These are phyloP conservation scores for Periglandula ipomoeae DNA, from an alignment of 2,329 filamentous ascomycete species.

Conservation along the genomic window DNA sequence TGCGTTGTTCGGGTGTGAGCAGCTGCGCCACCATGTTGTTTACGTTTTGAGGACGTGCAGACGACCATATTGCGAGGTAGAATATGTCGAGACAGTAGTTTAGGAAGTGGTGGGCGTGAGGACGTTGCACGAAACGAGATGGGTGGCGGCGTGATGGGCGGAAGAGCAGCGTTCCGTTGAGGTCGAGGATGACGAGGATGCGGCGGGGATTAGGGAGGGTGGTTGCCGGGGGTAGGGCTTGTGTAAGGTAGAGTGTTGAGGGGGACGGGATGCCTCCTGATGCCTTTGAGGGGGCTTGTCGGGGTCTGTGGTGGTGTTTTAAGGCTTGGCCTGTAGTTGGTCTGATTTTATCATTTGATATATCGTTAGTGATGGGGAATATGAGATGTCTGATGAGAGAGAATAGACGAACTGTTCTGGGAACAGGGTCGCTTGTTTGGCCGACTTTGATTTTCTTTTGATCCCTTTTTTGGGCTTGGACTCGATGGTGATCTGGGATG, in stretches of 20 bases:
- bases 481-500: not conserved
- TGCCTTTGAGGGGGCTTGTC: slow-evolving; percentile 20
- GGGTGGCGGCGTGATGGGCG: slow-evolving; percentile 46
- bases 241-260: slow-evolving; percentile 48
- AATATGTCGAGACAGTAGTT: slow-evolving; percentile 66
- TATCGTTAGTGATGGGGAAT: not conserved
- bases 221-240: slow-evolving; percentile 36
- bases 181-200: slow-evolving; percentile 77
- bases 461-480: not conserved
- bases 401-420: not conserved
- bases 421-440: not conserved
- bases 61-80: slow-evolving; percentile 84
- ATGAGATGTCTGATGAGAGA: not conserved
- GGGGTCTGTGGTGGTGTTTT: not conserved
- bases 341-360: not conserved
- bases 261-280: slow-evolving; percentile 55
- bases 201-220: slow-evolving; percentile 40
- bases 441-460: slow-evolving; percentile 1
- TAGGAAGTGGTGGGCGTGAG: slow-evolving; percentile 60
- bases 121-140: slow-evolving; percentile 54
- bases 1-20: slow-evolving; percentile 43
- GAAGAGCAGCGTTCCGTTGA: slow-evolving; percentile 83
- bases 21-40: slow-evolving; percentile 55
- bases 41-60: slow-evolving; percentile 68
- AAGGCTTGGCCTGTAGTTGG: not conserved